A percentile compares a stretch with the other conserved stretches of the same genome.
These are phyloP conservation scores for Neckera pumila DNA, from an alignment of 225 moss, liverwort and hornwort species.

Conservation along the genomic window DNA sequence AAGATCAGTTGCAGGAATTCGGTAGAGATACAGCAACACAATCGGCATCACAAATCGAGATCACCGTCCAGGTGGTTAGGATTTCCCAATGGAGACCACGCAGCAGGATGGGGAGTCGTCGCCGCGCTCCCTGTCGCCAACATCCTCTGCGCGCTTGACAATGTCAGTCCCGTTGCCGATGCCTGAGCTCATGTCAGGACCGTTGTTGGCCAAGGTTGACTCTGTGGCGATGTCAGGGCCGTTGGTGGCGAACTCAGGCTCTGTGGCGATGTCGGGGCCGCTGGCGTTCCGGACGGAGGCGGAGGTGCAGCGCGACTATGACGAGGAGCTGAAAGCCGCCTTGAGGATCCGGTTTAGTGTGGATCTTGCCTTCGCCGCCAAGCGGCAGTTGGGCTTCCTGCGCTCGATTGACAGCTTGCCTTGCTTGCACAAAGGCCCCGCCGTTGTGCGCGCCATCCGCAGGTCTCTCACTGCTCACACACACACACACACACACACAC, in stretches of 20 bases:
- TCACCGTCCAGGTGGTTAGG: neutral
- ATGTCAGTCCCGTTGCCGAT: neutral
- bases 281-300: neutral
- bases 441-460: constrained; percentile 52
- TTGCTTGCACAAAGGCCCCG: constrained; percentile 58
- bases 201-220: neutral
- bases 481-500: neutral
- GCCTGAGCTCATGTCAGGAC: neutral
- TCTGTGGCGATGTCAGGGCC: neutral
- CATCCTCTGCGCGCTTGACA: neutral
- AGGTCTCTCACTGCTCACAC: constrained; percentile 10
- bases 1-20: neutral
- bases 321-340: constrained; percentile 24
- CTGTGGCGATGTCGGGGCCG: neutral
- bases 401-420: constrained; percentile 68
- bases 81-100: neutral
- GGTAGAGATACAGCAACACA: neutral
- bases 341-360: constrained; percentile 48
- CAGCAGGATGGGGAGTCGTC: neutral
- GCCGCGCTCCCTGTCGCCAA: neutral
- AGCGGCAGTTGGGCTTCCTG: constrained; percentile 71
- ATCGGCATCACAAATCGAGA: neutral
- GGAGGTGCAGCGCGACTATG: neutral
- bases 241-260: neutral
- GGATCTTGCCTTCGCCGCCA: constrained; percentile 59